These are phyloP conservation scores for Barnettozyma wickerhamii DNA, from an alignment of 805 yeast genomes.

Conservation along the genomic window DNA sequence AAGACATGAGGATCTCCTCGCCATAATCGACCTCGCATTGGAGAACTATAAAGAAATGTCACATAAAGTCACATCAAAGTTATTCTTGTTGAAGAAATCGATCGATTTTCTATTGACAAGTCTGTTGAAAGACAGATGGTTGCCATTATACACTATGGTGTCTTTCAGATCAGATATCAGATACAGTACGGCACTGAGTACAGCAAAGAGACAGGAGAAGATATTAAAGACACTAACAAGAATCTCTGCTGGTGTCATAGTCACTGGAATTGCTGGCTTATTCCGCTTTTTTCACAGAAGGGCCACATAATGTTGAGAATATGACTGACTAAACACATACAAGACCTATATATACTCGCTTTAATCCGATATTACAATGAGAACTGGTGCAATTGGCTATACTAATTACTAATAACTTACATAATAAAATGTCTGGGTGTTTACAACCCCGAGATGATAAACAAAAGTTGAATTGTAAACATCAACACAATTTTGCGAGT, in stretches of 20 bases:
- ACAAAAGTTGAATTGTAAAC: too few relatives aligned
- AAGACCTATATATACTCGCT: too few relatives aligned
- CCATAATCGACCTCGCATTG: constrained; percentile 76
- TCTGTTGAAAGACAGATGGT: constrained; percentile 59
- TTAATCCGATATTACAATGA: too few relatives aligned
- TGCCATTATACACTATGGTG: constrained; percentile 90
- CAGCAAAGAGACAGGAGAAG: constrained; percentile 49
- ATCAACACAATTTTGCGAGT: too few relatives aligned
- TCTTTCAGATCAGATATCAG: constrained; percentile 81
- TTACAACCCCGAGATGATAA: too few relatives aligned
- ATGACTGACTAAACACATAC: too few relatives aligned
- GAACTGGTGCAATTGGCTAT: too few relatives aligned
- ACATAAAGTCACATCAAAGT: constrained; percentile 59
- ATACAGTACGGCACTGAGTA: constrained; percentile 61
- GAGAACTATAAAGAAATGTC: constrained; percentile 87
- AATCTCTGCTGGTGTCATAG: not conserved
- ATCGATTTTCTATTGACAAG: constrained; percentile 64
- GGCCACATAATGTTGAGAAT: not conserved
- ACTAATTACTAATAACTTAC: too few relatives aligned
- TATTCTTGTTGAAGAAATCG: constrained; percentile 60
- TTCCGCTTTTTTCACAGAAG: not conserved
- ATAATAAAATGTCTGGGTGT: too few relatives aligned
- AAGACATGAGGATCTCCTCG: constrained; percentile 62
- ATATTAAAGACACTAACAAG: constrained; percentile 32
- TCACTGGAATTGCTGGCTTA: not conserved